Evolutionary conservation across 352 stramenopile species (phyloP).

Genomic region (Globisporangium parvum): DNA sequence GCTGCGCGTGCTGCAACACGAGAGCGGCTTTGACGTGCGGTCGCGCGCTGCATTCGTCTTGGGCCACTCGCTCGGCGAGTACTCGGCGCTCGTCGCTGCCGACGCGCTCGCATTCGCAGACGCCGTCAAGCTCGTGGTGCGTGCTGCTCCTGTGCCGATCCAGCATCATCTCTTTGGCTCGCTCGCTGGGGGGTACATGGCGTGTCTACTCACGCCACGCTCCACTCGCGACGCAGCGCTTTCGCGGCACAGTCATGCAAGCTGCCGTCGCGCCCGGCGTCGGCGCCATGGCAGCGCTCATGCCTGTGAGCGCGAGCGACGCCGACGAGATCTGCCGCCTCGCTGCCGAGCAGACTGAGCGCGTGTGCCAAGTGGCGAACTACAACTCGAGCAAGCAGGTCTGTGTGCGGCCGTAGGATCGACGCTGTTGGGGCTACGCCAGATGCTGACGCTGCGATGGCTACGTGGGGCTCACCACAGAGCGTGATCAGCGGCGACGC

Average conservation of each 20-base stretch:
- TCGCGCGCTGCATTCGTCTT: constrained; percentile 35
- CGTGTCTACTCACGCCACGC: neutral
- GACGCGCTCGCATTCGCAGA: constrained; percentile 58
- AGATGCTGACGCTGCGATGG: too few relatives aligned
- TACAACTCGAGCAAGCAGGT: constrained; percentile 88
- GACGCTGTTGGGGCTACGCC: too few relatives aligned
- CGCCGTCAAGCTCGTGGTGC: constrained; percentile 57
- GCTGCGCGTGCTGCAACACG: constrained; percentile 64
- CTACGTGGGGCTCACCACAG: too few relatives aligned
- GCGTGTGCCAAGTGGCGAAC: constrained; percentile 78
- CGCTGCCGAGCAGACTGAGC: constrained; percentile 24
- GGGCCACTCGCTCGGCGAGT: constrained; percentile 85
- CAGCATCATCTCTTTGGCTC: too few relatives aligned
- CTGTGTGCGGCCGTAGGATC: neutral
- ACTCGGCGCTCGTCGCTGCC: constrained; percentile 76
- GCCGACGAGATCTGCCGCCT: constrained; percentile 50
- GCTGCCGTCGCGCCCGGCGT: constrained; percentile 39
- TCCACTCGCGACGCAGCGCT: constrained; percentile 24
- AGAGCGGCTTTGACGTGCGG: constrained; percentile 34
- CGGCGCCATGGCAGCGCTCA: constrained; percentile 74
- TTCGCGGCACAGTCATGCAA: constrained; percentile 68
- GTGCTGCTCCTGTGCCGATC: constrained; percentile 3
- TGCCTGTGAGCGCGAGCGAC: constrained; percentile 45
- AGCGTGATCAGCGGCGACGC: constrained; percentile 69
- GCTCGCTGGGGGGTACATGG: too few relatives aligned